A percentile compares a stretch with the other conserved stretches of the same genome.
Conservation (phyloP, 306 rosid genomes). For the Urtica urens region DNA sequence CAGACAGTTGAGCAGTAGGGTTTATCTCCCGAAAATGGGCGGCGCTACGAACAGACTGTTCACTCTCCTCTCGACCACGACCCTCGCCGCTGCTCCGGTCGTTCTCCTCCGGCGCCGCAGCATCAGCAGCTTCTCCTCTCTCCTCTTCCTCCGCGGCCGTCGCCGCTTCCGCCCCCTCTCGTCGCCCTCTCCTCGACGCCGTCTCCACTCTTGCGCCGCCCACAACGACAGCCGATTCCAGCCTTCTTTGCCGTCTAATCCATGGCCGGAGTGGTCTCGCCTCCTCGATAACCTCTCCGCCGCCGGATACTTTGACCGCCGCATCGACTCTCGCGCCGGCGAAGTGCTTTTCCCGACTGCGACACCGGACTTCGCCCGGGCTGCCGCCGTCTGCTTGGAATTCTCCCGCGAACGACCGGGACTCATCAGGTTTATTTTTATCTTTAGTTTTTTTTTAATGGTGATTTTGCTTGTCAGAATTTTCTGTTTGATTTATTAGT, state of each 20-base stretch:
- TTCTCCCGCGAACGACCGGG: conserved; percentile 50
- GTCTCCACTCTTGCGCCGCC: conserved; percentile 28
- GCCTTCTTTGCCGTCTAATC: conserved; percentile 8
- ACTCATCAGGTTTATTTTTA: conserved; percentile 39
- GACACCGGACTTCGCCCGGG: conserved; percentile 23
- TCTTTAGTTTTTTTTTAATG: neutral
- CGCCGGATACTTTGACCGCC: conserved; percentile 27
- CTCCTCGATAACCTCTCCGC: conserved; percentile 41
- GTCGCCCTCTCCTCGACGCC: conserved; percentile 21
- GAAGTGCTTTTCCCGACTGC: neutral
- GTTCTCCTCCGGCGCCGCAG: conserved; percentile 13
- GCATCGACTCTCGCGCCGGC: neutral
- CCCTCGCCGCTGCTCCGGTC: conserved; percentile 13
- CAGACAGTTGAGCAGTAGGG: neutral
- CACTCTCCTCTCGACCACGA: conserved; percentile 38
- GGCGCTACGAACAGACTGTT: conserved; percentile 53
- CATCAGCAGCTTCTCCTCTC: conserved; percentile 14
- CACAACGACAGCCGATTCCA: conserved; percentile 14
- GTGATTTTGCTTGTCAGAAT: conserved; percentile 1
- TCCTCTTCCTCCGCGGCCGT: conserved; percentile 6
- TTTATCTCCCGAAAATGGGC: conserved; percentile 29
- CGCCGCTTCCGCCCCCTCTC: neutral
- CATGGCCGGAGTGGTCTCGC: conserved; percentile 55
- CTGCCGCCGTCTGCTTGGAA: conserved; percentile 46
- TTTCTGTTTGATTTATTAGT: neutral